phyloP scores from a whole-genome alignment of 345 rosid genomes.

The Gossypium longicalyx region DNA sequence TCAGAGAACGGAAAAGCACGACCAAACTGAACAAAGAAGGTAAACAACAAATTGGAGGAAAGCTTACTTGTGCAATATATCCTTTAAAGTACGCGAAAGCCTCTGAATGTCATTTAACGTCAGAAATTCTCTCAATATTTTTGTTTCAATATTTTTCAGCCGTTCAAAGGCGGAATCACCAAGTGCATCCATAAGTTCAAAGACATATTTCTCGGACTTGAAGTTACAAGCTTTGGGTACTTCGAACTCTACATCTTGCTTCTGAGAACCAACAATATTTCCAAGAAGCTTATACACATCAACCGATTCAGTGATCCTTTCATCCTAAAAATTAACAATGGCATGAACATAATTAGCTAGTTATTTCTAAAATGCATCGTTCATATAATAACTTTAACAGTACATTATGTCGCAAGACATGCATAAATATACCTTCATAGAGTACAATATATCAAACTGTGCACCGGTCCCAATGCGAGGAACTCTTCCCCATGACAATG shows the following conservation, averaged over 20 bases:
- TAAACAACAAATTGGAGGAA: slow-evolving; percentile 2
- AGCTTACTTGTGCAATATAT: slow-evolving; percentile 65
- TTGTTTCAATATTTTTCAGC: slow-evolving; percentile 27
- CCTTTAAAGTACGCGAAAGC: slow-evolving; percentile 42
- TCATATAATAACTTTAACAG: background rate
- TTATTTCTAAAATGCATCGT: background rate
- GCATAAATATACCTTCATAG: slow-evolving; percentile 45
- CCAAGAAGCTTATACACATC: slow-evolving; percentile 56
- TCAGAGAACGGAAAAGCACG: slow-evolving; percentile 4
- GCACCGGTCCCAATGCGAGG: slow-evolving; percentile 73
- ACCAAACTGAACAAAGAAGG: background rate
- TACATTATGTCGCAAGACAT: slow-evolving; percentile 10
- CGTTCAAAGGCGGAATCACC: slow-evolving; percentile 30
- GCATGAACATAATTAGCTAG: slow-evolving; percentile 32
- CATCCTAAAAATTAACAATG: slow-evolving; percentile 35
- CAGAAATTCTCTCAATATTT: slow-evolving; percentile 32
- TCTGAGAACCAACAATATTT: slow-evolving; percentile 25
- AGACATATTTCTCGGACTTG: slow-evolving; percentile 35
- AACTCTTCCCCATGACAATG: slow-evolving; percentile 81
- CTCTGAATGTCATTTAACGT: slow-evolving; percentile 47
- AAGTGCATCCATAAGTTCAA: slow-evolving; percentile 23
- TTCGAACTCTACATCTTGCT: slow-evolving; percentile 26
- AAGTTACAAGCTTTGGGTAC: slow-evolving; percentile 18
- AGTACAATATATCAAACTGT: slow-evolving; percentile 60
- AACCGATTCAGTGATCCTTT: slow-evolving; percentile 39